Conservation (phyloP, 208 protist genomes). For the Novymonas esmeraldas region DNA sequence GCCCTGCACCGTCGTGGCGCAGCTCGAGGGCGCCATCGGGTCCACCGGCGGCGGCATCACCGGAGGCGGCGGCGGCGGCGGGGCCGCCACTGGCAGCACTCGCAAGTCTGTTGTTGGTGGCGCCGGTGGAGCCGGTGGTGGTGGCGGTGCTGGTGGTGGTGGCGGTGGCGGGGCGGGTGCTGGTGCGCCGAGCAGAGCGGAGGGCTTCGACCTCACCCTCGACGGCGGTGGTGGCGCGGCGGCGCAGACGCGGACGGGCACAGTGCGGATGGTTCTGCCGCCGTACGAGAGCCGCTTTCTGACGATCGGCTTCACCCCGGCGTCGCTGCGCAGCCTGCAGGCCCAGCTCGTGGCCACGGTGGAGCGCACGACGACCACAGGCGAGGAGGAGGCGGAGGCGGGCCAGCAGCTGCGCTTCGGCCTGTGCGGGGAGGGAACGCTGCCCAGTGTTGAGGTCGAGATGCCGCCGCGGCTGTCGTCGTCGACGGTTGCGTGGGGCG, state of each 20-base stretch:
- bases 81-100: slow-evolving; percentile 12
- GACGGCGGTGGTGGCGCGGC: slow-evolving; percentile 27
- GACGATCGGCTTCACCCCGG: slow-evolving; percentile 91
- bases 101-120: slow-evolving; percentile 2
- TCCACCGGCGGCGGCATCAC: not conserved
- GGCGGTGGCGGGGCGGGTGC: slow-evolving; percentile 28
- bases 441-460: slow-evolving; percentile 88
- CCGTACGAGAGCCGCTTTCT: slow-evolving; percentile 96
- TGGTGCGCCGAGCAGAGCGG: slow-evolving; percentile 13
- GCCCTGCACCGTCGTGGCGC: slow-evolving; percentile 83
- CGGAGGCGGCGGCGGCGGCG: slow-evolving; percentile 26
- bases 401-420: slow-evolving; percentile 82
- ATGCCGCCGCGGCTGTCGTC: slow-evolving; percentile 50
- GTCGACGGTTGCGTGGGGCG: not conserved
- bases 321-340: slow-evolving; percentile 73
- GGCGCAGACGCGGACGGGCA: slow-evolving; percentile 1
- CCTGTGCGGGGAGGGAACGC: slow-evolving; percentile 92
- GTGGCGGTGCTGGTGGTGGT: not conserved
- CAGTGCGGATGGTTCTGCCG: slow-evolving; percentile 74
- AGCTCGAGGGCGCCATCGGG: slow-evolving; percentile 33
- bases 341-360: slow-evolving; percentile 93
- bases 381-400: slow-evolving; percentile 26
- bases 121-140: not conserved
- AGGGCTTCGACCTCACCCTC: slow-evolving; percentile 64
- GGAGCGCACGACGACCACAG: slow-evolving; percentile 66